Evolutionary conservation across 2,329 filamentous ascomycete species (phyloP), one percentile per base, ranked within the genome.

Genomic region (Arthrobotrys conoides): DNA sequence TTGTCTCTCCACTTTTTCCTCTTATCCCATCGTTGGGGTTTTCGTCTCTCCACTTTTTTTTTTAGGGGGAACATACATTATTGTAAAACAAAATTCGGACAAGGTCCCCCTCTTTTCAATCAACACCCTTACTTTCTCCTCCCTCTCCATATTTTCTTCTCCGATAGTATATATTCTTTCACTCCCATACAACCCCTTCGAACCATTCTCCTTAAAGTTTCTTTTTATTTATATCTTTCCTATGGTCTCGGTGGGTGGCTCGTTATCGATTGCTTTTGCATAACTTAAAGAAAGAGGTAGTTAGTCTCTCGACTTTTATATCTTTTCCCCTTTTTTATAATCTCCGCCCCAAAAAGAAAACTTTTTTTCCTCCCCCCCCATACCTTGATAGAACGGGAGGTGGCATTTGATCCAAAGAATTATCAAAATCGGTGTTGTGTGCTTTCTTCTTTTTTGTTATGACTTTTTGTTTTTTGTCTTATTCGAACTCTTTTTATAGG

Each of bases 1-100:
- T 79, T 73, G 71, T 44, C 70, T 71, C 68, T 71, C 33, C 71
- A 64, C n/a, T 80, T 79, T 80, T 76, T 75, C 76, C 71, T 46
- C 27, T 66, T 33, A n/a, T 14, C 55, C 36, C n/a, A 22, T 59
- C 53, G 16, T 9, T 38, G n/a, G 53, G 53, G 53, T 38, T 38
- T 36, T 27, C 6, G 48, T 51, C 30, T 44, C 57, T 44, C 57
- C 33, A 44, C 33, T 61, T 66, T 51, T 44, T 18, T 27, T 57
- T 46, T 38, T n/a, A n/a, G n/a, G n/a, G n/a, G 51, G 46, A 73
- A 67, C 70, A 71, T 79, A 71, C 46, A 63, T 18, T 38, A 48
- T 73, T 79, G 70, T 76, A 75, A 77, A 77, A 71, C 66, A 76
- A 76, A 63, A 64, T 18, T 27, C 20, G 65, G 53, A 61, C 48